These are phyloP conservation scores for Prunus salicina DNA, from an alignment of 306 rosid species.

Conservation along the genomic window DNA sequence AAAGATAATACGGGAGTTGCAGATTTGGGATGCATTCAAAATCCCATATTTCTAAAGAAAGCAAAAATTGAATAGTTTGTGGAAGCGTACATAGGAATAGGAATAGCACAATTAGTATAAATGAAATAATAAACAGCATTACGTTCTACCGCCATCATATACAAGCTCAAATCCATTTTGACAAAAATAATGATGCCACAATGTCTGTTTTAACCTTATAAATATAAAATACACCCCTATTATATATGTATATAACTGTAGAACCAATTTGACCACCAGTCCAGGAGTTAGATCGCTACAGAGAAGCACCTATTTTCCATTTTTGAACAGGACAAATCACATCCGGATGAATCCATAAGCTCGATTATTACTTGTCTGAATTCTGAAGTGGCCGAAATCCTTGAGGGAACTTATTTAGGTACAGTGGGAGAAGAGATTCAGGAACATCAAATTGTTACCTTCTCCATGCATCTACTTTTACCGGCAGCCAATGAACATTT, in stretches of 20 bases:
- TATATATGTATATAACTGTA: constrained; percentile 3
- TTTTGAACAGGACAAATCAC: constrained; percentile 20
- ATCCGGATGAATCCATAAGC: constrained; percentile 23
- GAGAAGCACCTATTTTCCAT: constrained; percentile 32
- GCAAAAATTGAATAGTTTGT: not conserved
- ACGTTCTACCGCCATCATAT: constrained; percentile 28
- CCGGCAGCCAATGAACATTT: constrained; percentile 33
- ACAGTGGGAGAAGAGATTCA: constrained; percentile 36
- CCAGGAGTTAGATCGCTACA: constrained; percentile 33
- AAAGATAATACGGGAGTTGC: too few relatives aligned
- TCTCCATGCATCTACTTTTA: constrained; percentile 17
- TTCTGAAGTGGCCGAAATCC: constrained; percentile 22
- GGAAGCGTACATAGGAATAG: not conserved
- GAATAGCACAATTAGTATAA: not conserved
- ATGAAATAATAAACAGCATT: not conserved
- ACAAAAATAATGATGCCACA: constrained; percentile 3
- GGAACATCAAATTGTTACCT: constrained; percentile 30
- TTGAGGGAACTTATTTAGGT: constrained; percentile 29
- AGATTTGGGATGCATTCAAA: not conserved
- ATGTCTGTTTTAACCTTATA: not conserved
- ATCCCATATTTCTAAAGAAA: not conserved
- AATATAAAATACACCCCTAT: not conserved
- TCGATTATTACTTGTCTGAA: constrained; percentile 27
- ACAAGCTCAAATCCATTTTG: constrained; percentile 24
- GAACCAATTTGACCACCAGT: constrained; percentile 31